Base-by-base conservation (phyloP, 2,329 filamentous ascomycete species). In the Fusarium sp. region DNA sequence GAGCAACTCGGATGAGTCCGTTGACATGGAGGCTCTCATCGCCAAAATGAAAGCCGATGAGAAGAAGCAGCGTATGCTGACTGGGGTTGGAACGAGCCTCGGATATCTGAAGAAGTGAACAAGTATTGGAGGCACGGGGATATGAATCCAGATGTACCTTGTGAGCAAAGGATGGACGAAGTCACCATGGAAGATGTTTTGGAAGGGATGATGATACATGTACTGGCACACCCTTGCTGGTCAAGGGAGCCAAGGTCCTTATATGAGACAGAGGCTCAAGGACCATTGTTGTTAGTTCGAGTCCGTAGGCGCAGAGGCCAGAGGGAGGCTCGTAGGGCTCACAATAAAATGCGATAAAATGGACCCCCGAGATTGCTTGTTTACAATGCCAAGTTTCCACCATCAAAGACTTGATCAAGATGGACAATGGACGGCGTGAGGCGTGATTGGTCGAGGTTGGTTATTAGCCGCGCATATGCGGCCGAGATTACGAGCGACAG, bases 391-490 rank as follows among this genome's bases (percentile, higher is more conserved):
- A 34, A 49, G 38, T 31, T 31, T 49, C 38, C 16, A 31, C 5
- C 14, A 46, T 33, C 31, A 16, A 34, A 59, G 44, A 51, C 56
- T 29, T 18, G 25, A 18, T 50, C 38, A 40, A 49, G 10, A 29
- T 64, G 50, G 53, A 53, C 53, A 36, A 29, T 46, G 44, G 44
- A 44, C 34, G 36, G 16, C 31, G 31, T 38, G 53, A 50, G 61
- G 16, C 42, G 20, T 75, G 73, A 75, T 73, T 75, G 62, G 73
- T 23, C 56, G 40, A 59, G 18, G 50, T 31, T 44, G 64, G 51
- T 72, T 62, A 75, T 68, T 73, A 75, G 73, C 61, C 65, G 72
- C 68, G 68, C 69, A 66, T 68, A 75, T 73, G 73, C 71, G 67
- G 59, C 73, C 72, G 73, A 75, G 72, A 75, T 75, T 75, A 69